Evolutionary conservation across 2,329 filamentous ascomycete species (phyloP).

Genomic region (Coniella lustricola): DNA sequence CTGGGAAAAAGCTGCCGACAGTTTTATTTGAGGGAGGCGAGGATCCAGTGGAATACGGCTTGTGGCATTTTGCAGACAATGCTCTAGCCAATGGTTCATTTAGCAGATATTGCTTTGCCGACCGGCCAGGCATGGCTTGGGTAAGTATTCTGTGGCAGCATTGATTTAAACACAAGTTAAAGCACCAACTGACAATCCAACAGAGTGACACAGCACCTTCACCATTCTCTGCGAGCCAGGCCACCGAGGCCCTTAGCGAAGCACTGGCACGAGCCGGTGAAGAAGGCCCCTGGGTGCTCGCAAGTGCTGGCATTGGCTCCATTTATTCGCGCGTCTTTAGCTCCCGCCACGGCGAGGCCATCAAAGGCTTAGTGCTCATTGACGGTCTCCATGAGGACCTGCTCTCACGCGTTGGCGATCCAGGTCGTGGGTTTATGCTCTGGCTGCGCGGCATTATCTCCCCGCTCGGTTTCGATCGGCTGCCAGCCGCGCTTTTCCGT

Average conservation of each 20-base stretch:
- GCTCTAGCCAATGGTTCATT: constrained; percentile 76
- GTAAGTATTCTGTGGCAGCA: constrained; percentile 23
- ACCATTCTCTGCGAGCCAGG: constrained; percentile 86
- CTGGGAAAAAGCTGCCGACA: constrained; percentile 60
- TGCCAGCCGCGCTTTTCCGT: constrained; percentile 73
- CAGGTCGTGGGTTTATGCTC: constrained; percentile 70
- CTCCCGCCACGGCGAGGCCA: constrained; percentile 66
- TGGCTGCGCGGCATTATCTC: constrained; percentile 84
- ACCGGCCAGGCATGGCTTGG: constrained; percentile 85
- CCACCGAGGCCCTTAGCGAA: constrained; percentile 82
- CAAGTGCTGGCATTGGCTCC: constrained; percentile 78
- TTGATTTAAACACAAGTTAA: constrained; percentile 27
- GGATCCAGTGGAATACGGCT: constrained; percentile 65
- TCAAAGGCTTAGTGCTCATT: constrained; percentile 75
- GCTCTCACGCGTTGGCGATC: constrained; percentile 57
- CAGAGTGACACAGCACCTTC: constrained; percentile 82
- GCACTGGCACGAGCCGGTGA: constrained; percentile 75
- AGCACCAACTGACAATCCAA: background rate
- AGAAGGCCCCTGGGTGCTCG: constrained; percentile 79
- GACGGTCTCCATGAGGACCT: constrained; percentile 87
- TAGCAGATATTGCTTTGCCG: constrained; percentile 86
- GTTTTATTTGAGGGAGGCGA: constrained; percentile 83
- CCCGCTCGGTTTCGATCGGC: constrained; percentile 75
- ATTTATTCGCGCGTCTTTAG: constrained; percentile 90
- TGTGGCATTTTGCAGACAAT: constrained; percentile 73